Percentiles rank a stretch among this genome's conserved stretches.
Evolutionary conservation across 768 basidiomycete species (phyloP).

Genomic region (Serendipita sp.): DNA sequence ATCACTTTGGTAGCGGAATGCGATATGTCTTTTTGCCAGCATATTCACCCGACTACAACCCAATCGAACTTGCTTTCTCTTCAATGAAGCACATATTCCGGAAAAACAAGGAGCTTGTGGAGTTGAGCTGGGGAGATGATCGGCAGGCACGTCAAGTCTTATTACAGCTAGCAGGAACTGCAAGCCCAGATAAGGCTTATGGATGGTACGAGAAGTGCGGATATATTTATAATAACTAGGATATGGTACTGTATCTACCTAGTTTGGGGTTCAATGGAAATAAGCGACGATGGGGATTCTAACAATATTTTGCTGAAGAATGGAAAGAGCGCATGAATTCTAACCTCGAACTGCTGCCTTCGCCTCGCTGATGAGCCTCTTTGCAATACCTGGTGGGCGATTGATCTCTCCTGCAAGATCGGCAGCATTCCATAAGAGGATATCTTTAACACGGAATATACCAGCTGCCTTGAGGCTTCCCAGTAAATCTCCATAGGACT

Average conservation of each 20-base stretch:
- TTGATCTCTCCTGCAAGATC: neutral
- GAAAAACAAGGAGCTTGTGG: too few relatives aligned
- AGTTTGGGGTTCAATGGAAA: too few relatives aligned
- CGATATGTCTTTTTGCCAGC: slow-evolving; percentile 20
- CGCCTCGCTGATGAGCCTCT: neutral
- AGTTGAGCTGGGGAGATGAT: too few relatives aligned
- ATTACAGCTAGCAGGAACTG: too few relatives aligned
- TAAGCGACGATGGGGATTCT: too few relatives aligned
- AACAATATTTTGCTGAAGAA: too few relatives aligned
- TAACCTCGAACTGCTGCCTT: neutral
- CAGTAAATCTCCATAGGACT: neutral
- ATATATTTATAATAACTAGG: too few relatives aligned
- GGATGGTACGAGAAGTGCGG: too few relatives aligned
- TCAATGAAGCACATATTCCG: slow-evolving; percentile 18
- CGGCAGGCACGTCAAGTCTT: too few relatives aligned
- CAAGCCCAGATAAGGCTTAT: too few relatives aligned
- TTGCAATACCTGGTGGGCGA: neutral
- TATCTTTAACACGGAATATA: neutral
- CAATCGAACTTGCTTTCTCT: slow-evolving; percentile 27
- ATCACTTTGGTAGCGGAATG: neutral
- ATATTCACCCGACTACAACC: slow-evolving; percentile 28
- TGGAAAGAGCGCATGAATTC: too few relatives aligned
- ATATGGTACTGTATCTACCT: too few relatives aligned
- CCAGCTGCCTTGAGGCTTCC: neutral
- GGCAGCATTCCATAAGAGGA: neutral